Evolutionary conservation across 2,329 filamentous ascomycete species (phyloP).

Genomic region (Exserohilum turcica): DNA sequence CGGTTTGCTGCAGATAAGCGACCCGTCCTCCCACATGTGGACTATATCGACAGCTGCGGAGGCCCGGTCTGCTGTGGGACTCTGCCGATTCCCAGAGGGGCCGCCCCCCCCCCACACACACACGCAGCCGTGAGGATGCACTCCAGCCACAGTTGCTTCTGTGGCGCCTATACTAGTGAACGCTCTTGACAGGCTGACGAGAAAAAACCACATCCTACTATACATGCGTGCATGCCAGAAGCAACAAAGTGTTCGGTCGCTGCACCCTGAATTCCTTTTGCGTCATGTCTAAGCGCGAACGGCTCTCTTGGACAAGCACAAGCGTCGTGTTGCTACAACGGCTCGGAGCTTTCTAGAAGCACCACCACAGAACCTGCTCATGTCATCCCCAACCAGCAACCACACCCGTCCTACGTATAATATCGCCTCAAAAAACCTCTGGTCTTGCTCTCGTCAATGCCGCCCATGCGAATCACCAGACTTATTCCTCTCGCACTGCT

Average conservation of each 20-base stretch:
- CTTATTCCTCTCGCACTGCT: background rate
- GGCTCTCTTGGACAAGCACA: background rate
- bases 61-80: background rate
- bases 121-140: background rate
- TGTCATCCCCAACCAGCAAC: background rate
- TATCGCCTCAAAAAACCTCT: background rate
- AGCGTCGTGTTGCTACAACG: too few species aligned
- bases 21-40: background rate
- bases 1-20: background rate
- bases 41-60: background rate
- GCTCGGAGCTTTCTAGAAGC: constrained; percentile 5
- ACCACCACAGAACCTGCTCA: background rate
- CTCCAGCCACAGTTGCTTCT: too few species aligned
- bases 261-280: background rate
- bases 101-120: background rate
- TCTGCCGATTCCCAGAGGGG: background rate
- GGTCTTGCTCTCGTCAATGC: background rate
- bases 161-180: too few species aligned
- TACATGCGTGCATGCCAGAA: background rate
- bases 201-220: background rate
- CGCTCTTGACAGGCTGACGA: background rate
- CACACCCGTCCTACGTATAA: background rate
- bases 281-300: background rate
- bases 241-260: background rate
- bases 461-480: background rate